Evolutionary conservation across 2,329 filamentous ascomycete species (phyloP).

Genomic region (Piedraia hortae): DNA sequence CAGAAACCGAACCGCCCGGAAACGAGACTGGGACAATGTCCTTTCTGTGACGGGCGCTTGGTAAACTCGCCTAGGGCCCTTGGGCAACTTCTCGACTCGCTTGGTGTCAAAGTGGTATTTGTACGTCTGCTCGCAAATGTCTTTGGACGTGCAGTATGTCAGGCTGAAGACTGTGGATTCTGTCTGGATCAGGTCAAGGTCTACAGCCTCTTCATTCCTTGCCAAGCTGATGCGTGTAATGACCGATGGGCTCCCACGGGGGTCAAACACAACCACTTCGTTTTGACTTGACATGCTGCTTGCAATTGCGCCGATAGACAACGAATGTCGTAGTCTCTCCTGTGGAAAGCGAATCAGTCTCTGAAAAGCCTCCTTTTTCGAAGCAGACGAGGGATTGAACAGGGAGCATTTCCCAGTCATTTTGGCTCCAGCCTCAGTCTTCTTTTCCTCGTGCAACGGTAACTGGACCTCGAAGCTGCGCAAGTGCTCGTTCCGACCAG

Average conservation of each 20-base stretch:
- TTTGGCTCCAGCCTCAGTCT: conserved; percentile 15
- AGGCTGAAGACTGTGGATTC: conserved; percentile 37
- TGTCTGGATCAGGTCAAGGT: conserved; percentile 40
- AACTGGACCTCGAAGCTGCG: conserved; percentile 41
- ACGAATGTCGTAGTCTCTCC: conserved; percentile 22
- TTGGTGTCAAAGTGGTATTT: conserved; percentile 20
- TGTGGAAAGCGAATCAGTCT: conserved; percentile 26
- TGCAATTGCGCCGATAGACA: conserved; percentile 47
- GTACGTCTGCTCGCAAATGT: conserved; percentile 41
- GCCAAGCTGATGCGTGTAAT: conserved; percentile 25
- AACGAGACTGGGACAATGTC: conserved; percentile 18
- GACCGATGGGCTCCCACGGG: conserved; percentile 26
- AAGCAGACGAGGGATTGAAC: conserved; percentile 18
- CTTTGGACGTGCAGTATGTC: conserved; percentile 50
- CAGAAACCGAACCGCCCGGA: conserved; percentile 29
- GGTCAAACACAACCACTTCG: conserved; percentile 58
- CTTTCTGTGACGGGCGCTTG: conserved; percentile 13
- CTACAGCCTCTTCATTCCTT: conserved; percentile 30
- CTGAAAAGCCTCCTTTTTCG: conserved; percentile 31
- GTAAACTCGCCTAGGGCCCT: conserved; percentile 19
- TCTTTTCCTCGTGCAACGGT: conserved; percentile 19
- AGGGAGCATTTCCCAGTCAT: conserved; percentile 24
- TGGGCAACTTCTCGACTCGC: conserved; percentile 12
- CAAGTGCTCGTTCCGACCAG: conserved; percentile 62
- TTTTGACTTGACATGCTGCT: conserved; percentile 45